Percentiles rank a stretch among this genome's conserved stretches.
Evolutionary conservation across 148 eudicot genomes (phyloP).

Genomic region (Rhododendron kiyosumense): DNA sequence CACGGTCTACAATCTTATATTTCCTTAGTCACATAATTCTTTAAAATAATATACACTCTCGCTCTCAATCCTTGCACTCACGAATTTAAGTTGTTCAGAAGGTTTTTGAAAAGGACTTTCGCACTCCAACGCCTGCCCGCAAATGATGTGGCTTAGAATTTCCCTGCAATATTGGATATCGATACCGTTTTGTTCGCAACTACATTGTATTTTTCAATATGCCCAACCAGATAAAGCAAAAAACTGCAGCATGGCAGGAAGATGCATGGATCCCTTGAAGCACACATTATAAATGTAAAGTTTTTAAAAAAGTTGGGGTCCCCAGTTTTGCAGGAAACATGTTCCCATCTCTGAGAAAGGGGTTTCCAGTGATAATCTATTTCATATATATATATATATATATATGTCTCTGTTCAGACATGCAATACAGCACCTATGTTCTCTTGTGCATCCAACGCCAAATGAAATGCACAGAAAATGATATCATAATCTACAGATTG

Average conservation of each 20-base stretch:
- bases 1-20: too few species aligned
- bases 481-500: neutral
- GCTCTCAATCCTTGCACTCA: too few species aligned
- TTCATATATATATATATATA: too few species aligned
- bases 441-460: neutral
- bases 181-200: neutral
- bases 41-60: too few species aligned
- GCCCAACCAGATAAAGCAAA: neutral
- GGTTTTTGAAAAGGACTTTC: too few species aligned
- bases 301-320: neutral
- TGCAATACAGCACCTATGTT: neutral
- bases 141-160: neutral
- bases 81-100: too few species aligned
- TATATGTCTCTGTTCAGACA: slow-evolving; percentile 5
- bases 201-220: neutral
- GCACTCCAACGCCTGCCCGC: neutral
- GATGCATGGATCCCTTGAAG: neutral
- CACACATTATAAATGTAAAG: neutral
- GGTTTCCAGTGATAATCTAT: slow-evolving; percentile 11
- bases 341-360: slow-evolving; percentile 22
- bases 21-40: too few species aligned
- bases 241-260: neutral
- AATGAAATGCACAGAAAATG: neutral
- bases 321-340: slow-evolving; percentile 24
- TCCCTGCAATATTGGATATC: neutral